Conservation (phyloP, 495 filamentous ascomycete species). For the Tuber magnatum region DNA sequence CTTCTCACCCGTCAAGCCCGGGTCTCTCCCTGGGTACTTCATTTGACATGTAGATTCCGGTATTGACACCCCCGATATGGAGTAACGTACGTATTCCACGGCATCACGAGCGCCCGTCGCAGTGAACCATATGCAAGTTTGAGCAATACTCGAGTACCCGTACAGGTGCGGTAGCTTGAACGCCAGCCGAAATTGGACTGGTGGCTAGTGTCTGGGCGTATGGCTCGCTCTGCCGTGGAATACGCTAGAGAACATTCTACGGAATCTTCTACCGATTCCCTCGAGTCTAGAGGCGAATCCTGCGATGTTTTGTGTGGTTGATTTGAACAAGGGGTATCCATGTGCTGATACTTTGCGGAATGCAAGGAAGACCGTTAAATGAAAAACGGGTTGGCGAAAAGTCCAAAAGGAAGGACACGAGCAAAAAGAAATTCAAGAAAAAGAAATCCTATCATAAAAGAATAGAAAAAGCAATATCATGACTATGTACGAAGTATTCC, state of each 20-base stretch:
- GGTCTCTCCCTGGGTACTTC: not conserved
- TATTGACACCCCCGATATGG: not conserved
- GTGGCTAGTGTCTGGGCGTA: not conserved
- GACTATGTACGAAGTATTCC: not conserved
- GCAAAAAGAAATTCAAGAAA: not conserved
- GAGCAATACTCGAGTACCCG: no score
- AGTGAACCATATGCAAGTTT: not conserved
- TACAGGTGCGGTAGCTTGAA: not conserved
- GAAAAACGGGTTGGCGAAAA: not conserved
- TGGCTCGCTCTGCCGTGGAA: not conserved
- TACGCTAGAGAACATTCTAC: not conserved
- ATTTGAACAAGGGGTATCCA: not conserved
- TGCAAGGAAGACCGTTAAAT: slow-evolving; percentile 2
- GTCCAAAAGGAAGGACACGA: not conserved
- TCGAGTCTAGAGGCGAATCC: not conserved
- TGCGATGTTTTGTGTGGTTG: not conserved
- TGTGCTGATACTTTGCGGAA: not conserved
- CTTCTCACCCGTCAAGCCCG: not conserved
- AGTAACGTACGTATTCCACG: not conserved
- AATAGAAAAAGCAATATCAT: not conserved
- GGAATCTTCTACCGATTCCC: not conserved
- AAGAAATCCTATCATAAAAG: not conserved
- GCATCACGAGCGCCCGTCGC: not conserved
- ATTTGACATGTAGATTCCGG: not conserved
- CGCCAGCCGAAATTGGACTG: not conserved